Percentiles rank a stretch among this genome's conserved stretches.
Evolutionary conservation across 1,284 basidiomycete species (phyloP).

Genomic region (Fomitopsis betulina): DNA sequence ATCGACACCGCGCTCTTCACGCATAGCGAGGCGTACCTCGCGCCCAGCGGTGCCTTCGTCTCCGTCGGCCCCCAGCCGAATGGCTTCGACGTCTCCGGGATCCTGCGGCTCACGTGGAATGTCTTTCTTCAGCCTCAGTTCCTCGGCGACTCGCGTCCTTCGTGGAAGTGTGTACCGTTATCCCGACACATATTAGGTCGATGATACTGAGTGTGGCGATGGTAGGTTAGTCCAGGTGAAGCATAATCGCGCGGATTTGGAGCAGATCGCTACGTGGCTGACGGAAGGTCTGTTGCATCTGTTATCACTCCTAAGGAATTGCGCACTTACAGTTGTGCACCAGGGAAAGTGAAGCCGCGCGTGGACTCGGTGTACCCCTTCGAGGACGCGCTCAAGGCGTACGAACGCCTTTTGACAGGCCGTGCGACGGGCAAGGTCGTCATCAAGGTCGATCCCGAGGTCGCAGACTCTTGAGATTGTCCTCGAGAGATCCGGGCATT

Average conservation of each 20-base stretch:
- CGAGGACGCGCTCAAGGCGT: conserved; percentile 54
- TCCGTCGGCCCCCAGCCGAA: conserved; percentile 24
- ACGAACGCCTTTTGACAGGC: conserved; percentile 49
- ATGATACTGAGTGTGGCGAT: conserved; percentile 6
- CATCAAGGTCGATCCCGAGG: conserved; percentile 25
- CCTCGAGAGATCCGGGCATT: not conserved
- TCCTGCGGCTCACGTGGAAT: conserved; percentile 16
- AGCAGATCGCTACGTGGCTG: conserved; percentile 34
- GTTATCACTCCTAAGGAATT: not conserved
- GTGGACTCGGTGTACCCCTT: conserved; percentile 62
- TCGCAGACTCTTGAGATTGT: conserved; percentile 2
- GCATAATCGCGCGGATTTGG: conserved; percentile 25
- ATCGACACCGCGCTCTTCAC: conserved; percentile 19
- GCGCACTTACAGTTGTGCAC: not conserved
- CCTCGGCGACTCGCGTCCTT: conserved; percentile 43
- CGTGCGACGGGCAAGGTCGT: conserved; percentile 63
- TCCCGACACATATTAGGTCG: not conserved
- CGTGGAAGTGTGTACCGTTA: conserved; percentile 30
- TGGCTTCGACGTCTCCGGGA: conserved; percentile 10
- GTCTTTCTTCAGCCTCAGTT: conserved; percentile 32
- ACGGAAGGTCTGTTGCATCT: conserved; percentile 34
- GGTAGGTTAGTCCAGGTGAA: conserved; percentile 30
- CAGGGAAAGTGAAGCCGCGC: conserved; percentile 49
- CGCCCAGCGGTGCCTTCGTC: conserved; percentile 17
- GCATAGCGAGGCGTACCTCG: conserved; percentile 20